Conservation (phyloP, 2,329 filamentous ascomycete genomes). For the Tolypocladium amazonense region DNA sequence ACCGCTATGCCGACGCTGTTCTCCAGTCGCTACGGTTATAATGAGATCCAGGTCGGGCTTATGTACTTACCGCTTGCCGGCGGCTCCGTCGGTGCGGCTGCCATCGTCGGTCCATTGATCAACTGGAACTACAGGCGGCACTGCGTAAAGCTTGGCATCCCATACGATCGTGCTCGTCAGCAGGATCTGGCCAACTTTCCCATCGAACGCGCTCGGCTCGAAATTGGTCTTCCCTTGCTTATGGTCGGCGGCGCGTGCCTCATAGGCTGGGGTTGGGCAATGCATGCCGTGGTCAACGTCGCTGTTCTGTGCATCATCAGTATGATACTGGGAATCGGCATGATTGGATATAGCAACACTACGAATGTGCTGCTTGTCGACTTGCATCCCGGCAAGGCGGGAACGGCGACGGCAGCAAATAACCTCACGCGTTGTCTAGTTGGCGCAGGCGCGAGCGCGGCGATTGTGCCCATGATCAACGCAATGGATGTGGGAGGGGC, state of each 20-base stretch:
- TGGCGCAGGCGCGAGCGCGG: slow-evolving; percentile 40
- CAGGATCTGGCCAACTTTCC: slow-evolving; percentile 37
- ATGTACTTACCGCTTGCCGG: slow-evolving; percentile 41
- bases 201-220: slow-evolving; percentile 38
- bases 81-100: slow-evolving; percentile 36
- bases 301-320: slow-evolving; percentile 36
- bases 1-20: slow-evolving; percentile 33
- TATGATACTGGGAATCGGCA: slow-evolving; percentile 33
- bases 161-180: slow-evolving; percentile 41
- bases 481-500: slow-evolving; percentile 40
- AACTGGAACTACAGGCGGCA: slow-evolving; percentile 60
- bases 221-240: slow-evolving; percentile 39
- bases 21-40: slow-evolving; percentile 45
- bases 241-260: slow-evolving; percentile 35
- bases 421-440: slow-evolving; percentile 46
- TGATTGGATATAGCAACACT: slow-evolving; percentile 44
- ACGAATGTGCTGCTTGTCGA: slow-evolving; percentile 44
- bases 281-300: slow-evolving; percentile 29
- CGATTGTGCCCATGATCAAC: slow-evolving; percentile 40
- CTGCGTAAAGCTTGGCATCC: slow-evolving; percentile 39
- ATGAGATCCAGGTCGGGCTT: slow-evolving; percentile 42
- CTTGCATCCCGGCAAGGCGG: slow-evolving; percentile 39
- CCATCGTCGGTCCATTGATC: slow-evolving; percentile 41
- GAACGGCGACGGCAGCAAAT: slow-evolving; percentile 43
- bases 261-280: slow-evolving; percentile 41